A percentile compares a stretch with the other conserved stretches of the same genome.
These are phyloP conservation scores for Arabidopsis arenosa DNA, from an alignment of 345 rosid species.

Conservation along the genomic window DNA sequence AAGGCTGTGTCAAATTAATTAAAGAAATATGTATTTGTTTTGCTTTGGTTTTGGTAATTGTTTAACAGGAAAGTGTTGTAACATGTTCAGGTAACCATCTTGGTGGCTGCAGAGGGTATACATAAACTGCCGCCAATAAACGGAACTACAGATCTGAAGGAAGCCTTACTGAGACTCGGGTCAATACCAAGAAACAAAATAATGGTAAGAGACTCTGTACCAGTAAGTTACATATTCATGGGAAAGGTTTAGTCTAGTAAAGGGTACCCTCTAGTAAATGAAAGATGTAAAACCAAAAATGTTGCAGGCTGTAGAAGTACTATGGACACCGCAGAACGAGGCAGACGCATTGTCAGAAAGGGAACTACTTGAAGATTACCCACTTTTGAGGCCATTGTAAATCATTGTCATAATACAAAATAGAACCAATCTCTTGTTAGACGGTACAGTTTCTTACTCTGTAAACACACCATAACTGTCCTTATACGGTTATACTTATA, in stretches of 20 bases:
- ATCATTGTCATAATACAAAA: neutral
- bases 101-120: constrained; percentile 93
- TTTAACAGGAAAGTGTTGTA: constrained; percentile 11
- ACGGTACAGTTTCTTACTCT: neutral
- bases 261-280: constrained; percentile 12
- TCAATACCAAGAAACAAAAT: constrained; percentile 72
- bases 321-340: constrained; percentile 97
- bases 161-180: constrained; percentile 81
- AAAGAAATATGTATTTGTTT: neutral
- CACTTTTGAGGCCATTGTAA: constrained; percentile 83
- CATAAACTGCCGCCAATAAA: constrained; percentile 77
- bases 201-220: constrained; percentile 55
- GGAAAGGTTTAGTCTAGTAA: constrained; percentile 13
- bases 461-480: neutral
- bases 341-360: constrained; percentile 72
- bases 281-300: neutral
- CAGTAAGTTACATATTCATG: neutral
- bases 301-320: constrained; percentile 87
- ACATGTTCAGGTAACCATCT: constrained; percentile 66
- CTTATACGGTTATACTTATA: neutral
- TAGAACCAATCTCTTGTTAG: constrained; percentile 3
- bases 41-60: neutral
- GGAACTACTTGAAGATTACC: constrained; percentile 87
- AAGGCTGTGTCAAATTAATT: neutral
- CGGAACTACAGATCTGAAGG: constrained; percentile 73